These are phyloP conservation scores for Luvunga scandens DNA, from an alignment of 345 rosid species.

Conservation along the genomic window DNA sequence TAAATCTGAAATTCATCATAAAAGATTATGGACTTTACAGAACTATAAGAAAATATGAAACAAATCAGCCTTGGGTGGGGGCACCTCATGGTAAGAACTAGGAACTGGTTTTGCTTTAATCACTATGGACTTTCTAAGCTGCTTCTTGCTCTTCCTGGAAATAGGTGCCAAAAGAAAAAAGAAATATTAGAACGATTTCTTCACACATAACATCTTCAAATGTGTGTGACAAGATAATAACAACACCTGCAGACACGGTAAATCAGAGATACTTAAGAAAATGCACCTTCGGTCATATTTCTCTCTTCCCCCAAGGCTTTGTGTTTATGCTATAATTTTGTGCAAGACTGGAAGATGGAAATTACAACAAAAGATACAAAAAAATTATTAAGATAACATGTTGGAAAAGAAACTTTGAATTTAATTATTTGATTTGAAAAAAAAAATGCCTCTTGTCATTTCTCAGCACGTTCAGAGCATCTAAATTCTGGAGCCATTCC, in stretches of 20 bases:
- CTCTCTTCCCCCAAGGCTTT: conserved; percentile 75
- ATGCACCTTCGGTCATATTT: conserved; percentile 70
- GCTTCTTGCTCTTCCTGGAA: conserved; percentile 95
- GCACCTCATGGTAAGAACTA: conserved; percentile 80
- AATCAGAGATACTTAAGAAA: background rate
- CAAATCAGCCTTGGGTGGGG: conserved; percentile 68
- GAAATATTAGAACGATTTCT: background rate
- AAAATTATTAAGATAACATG: background rate
- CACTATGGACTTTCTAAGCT: conserved; percentile 79
- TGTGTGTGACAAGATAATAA: background rate
- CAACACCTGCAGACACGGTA: background rate
- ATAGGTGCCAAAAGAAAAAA: background rate
- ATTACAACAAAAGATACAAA: conserved; percentile 17
- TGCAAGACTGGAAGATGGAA: conserved; percentile 54
- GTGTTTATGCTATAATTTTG: conserved; percentile 80
- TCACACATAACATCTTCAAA: background rate
- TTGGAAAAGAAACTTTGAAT: conserved; percentile 6
- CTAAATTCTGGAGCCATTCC: conserved; percentile 88
- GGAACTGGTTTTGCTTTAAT: conserved; percentile 93
- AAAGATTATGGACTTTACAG: background rate
- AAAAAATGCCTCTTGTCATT: conserved; percentile 69
- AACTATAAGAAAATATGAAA: background rate
- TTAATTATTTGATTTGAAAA: background rate
- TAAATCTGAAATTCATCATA: background rate
- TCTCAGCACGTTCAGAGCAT: conserved; percentile 79